phyloP scores from a whole-genome alignment of 2,329 filamentous ascomycete species.

The Aspergillus viridinutans region DNA sequence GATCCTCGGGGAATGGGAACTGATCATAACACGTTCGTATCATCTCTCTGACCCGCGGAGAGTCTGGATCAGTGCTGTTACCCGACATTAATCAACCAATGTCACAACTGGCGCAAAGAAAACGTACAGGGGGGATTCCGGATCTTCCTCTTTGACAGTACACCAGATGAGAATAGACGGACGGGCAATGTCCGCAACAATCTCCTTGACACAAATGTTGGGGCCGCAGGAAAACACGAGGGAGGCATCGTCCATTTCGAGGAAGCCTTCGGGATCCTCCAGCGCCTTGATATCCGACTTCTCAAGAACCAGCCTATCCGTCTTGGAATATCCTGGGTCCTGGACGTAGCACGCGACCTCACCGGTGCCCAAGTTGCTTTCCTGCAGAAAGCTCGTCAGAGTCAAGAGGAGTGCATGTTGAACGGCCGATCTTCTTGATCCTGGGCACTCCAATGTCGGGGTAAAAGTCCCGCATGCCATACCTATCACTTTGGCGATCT shows the following conservation, averaged over 20 bases:
- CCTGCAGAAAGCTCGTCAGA: not conserved
- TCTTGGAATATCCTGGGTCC: constrained; percentile 15
- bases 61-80: too few relatives aligned
- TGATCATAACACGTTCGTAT: too few relatives aligned
- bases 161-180: constrained; percentile 25
- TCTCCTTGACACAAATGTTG: constrained; percentile 32
- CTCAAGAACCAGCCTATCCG: constrained; percentile 13
- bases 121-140: too few relatives aligned
- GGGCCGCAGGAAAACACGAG: constrained; percentile 31
- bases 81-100: too few relatives aligned
- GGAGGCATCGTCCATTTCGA: constrained; percentile 32
- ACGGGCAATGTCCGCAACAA: constrained; percentile 34
- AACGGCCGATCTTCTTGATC: not conserved
- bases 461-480: not conserved
- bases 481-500: constrained; percentile 1
- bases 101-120: too few relatives aligned
- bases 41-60: too few relatives aligned
- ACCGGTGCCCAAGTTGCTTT: not conserved
- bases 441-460: not conserved
- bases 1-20: too few relatives aligned
- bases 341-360: constrained; percentile 19
- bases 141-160: constrained; percentile 6
- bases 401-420: constrained; percentile 9
- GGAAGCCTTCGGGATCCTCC: constrained; percentile 30
- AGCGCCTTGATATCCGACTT: constrained; percentile 15